Conservation (phyloP, 192 early-diverging fungal genomes). For the Backusella morwellensis region DNA sequence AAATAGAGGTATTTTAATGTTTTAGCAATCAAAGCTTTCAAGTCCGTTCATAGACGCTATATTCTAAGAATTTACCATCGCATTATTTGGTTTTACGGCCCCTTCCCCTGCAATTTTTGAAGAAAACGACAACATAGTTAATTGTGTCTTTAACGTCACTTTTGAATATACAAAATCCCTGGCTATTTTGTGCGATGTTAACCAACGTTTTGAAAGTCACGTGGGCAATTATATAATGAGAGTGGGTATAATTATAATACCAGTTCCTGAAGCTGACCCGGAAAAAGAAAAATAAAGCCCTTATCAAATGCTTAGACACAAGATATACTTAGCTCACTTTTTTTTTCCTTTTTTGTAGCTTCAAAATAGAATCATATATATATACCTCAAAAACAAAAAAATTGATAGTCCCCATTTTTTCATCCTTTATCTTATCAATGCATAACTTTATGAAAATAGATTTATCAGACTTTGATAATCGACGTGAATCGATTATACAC, state of each 20-base stretch:
- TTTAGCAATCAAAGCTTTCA: background rate
- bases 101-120: background rate
- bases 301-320: slow-evolving; percentile 1
- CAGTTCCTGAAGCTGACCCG: slow-evolving; percentile 5
- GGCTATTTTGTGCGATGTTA: background rate
- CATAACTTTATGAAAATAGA: slow-evolving; percentile 25
- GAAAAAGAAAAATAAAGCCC: slow-evolving; percentile 2
- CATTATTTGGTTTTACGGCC: background rate
- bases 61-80: background rate
- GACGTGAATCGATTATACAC: slow-evolving; percentile 18
- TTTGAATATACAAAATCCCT: background rate
- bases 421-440: slow-evolving; percentile 6
- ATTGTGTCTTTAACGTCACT: background rate
- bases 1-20: slow-evolving; percentile 6
- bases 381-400: slow-evolving; percentile 1
- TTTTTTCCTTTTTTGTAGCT: slow-evolving; percentile 5
- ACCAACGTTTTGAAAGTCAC: background rate
- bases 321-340: slow-evolving; percentile 8
- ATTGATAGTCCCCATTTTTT: slow-evolving; percentile 4
- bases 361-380: slow-evolving; percentile 1
- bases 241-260: slow-evolving; percentile 8
- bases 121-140: background rate
- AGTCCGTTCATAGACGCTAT: slow-evolving; percentile 4
- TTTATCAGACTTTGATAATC: slow-evolving; percentile 23
- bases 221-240: background rate